Percentiles rank a stretch among this genome's conserved stretches.
Conservation (phyloP, 73 alveolate species). For the Urostyla sp. region DNA sequence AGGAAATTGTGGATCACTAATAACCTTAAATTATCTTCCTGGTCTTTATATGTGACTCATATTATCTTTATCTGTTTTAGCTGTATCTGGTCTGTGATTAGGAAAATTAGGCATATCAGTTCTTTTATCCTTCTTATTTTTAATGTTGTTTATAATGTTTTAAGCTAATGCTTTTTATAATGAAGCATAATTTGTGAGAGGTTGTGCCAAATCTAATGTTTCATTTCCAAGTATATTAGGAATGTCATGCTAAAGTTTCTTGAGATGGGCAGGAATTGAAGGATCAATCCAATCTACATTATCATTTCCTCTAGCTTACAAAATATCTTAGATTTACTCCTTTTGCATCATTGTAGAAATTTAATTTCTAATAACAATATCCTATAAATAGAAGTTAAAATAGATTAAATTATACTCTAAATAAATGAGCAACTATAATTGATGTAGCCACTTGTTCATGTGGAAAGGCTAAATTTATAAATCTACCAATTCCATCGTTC, state of each 20-base stretch:
- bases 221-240: neutral
- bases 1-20: no score
- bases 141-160: no score
- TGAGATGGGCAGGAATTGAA: conserved; percentile 57
- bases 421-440: conserved; percentile 8
- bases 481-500: conserved; percentile 63
- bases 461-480: conserved; percentile 34
- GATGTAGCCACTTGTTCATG: conserved; percentile 53
- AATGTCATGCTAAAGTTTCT: neutral
- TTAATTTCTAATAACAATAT: conserved; percentile 64
- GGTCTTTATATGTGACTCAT: no score
- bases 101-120: no score
- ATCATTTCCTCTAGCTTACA: conserved; percentile 36
- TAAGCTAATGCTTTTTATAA: neutral
- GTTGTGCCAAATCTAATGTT: neutral
- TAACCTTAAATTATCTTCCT: no score
- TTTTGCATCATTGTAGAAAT: conserved; percentile 47
- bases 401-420: conserved; percentile 23
- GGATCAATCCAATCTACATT: conserved; percentile 47
- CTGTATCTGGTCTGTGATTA: no score
- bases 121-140: no score
- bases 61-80: no score
- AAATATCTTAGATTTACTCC: conserved; percentile 48
- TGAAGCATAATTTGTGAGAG: neutral
- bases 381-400: conserved; percentile 7